Base-by-base conservation (phyloP, 495 filamentous ascomycete genomes). In the Penicillium coffeae region DNA sequence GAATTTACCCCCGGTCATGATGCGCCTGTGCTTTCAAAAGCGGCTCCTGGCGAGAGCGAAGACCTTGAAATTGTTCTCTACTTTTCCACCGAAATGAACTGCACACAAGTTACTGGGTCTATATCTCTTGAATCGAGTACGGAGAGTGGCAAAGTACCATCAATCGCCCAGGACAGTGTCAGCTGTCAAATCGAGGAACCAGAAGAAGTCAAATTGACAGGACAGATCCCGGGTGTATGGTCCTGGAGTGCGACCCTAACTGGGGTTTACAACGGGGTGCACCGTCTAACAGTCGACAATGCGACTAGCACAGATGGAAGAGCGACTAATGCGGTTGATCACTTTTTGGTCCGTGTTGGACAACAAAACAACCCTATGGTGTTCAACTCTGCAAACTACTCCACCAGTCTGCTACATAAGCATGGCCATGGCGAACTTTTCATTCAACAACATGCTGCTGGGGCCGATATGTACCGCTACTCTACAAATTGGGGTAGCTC, bases 1-100 rank as follows among this genome's bases (percentile, higher is more conserved):
- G 72, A 73, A 38, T 83, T 88, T 52, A 45, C 61, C 0, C 85
- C 85, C 0, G 82, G 84, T 3, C 85, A 89, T 53, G 85, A 89
- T 48, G 50, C 59, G 0, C 79, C 83, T 1, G 46, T 86, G 0
- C 56, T 76, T 6, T 85, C 83, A 0, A 74, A 66, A 3, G 73
- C 71, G 5, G 47, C 34, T 12, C 62, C 72, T 0, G 68, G 63
- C 21, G 66, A 75, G 35, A 52, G 67, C 7, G 76, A 85, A 33
- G 60, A 62, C 2, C 53, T 84, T 4, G 50, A 71, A 2, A 54
- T 85, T 30, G 63, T 74, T 36, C 45, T 89, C 12, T 76, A 82
- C 40, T 89, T 83, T 64, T 84, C 80, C 2, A 68, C 66, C 0
- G 57, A 74, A 36, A 88, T 87, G 85, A 70, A 83, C 52, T 88